A percentile compares a stretch with the other conserved stretches of the same genome.
Conservation (phyloP, 768 basidiomycete species). For the Boletus huronensis region DNA sequence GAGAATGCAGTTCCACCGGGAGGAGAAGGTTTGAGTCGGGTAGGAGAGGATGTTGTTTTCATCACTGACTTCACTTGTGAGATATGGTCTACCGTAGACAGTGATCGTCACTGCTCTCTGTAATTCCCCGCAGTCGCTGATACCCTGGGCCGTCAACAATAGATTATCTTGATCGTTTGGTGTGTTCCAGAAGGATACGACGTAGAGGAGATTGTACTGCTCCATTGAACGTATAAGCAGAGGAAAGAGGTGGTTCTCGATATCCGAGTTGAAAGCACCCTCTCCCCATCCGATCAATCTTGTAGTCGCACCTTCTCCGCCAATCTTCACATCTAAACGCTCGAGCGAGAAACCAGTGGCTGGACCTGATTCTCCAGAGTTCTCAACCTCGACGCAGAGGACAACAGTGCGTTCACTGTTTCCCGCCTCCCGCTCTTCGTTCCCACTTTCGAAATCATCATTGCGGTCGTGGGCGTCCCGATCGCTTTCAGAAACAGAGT, state of each 20-base stretch:
- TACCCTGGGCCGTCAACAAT: conserved; percentile 31
- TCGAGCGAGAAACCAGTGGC: conserved; percentile 73
- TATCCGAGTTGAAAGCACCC: conserved; percentile 29
- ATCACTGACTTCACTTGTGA: conserved; percentile 23
- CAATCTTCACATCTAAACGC: conserved; percentile 68
- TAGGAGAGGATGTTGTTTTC: conserved; percentile 34
- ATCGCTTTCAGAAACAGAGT: conserved; percentile 16
- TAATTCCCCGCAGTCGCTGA: conserved; percentile 42
- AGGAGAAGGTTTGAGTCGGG: conserved; percentile 74
- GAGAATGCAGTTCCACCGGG: conserved; percentile 87
- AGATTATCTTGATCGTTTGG: conserved; percentile 51
- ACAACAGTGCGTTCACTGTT: conserved; percentile 83
- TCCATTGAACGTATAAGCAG: conserved; percentile 66
- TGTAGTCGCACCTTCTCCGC: conserved; percentile 59
- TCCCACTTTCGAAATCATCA: conserved; percentile 46
- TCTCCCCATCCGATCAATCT: conserved; percentile 51
- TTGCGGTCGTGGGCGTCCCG: conserved; percentile 32
- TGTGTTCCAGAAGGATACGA: conserved; percentile 74
- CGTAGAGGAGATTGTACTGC: conserved; percentile 87
- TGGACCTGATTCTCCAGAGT: conserved; percentile 61
- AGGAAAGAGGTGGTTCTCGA: conserved; percentile 58
- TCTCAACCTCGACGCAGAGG: conserved; percentile 89
- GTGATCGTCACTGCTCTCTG: conserved; percentile 79
- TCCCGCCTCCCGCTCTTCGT: conserved; percentile 54
- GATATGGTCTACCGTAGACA: conserved; percentile 70